Evolutionary conservation across 139 green algal species (phyloP).

Genomic region (Closterium sp.): DNA sequence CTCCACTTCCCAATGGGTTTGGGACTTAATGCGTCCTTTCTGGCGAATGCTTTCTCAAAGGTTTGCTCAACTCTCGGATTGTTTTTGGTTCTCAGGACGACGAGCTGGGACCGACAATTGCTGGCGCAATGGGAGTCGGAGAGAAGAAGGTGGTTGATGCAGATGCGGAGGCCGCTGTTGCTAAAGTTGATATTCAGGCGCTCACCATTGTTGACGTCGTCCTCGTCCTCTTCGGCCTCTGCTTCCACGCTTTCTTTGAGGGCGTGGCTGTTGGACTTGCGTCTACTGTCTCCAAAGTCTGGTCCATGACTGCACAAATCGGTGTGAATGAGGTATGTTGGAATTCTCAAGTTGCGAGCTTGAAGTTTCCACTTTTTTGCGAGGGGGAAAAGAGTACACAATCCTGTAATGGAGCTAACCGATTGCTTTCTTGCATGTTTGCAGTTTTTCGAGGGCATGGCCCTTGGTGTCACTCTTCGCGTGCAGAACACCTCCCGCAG

Average conservation of each 20-base stretch:
- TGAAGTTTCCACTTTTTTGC: neutral
- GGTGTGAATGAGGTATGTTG: neutral
- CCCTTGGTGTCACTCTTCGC: constrained; percentile 17
- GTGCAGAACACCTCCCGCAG: neutral
- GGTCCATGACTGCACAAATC: neutral
- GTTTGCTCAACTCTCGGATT: neutral
- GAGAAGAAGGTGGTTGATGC: constrained; percentile 1
- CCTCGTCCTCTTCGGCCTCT: neutral
- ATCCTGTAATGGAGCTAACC: neutral
- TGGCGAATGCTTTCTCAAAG: no score
- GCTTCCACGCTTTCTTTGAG: neutral
- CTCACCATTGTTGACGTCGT: neutral
- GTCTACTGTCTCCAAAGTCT: neutral
- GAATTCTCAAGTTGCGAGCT: neutral
- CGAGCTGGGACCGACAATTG: neutral
- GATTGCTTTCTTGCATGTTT: neutral
- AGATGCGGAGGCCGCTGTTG: neutral
- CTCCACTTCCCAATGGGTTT: no score
- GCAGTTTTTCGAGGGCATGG: constrained; percentile 30
- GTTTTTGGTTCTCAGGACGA: neutral
- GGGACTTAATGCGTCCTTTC: no score
- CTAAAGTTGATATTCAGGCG: neutral
- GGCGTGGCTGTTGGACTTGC: neutral
- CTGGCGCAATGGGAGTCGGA: neutral
- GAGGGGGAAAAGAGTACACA: no score